Conservation (phyloP, 2,329 filamentous ascomycete genomes). For the Botrytis fragariae region DNA sequence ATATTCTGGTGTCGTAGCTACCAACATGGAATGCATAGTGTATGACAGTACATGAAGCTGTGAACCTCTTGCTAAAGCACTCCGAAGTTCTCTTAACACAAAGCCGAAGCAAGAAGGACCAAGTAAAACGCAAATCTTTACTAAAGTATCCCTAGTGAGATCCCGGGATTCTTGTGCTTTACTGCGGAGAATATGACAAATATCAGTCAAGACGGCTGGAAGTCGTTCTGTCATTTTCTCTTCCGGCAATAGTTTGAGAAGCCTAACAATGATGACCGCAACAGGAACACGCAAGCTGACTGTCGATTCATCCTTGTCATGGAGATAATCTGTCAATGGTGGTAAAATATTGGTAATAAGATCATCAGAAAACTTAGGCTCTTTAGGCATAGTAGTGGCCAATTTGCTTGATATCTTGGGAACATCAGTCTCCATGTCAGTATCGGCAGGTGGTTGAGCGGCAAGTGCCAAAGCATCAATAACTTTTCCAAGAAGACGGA, state of each 20-base stretch:
- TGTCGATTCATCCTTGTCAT: conserved; percentile 91
- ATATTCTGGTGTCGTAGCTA: conserved; percentile 69
- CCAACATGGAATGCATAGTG: conserved; percentile 87
- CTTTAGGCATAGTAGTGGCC: conserved; percentile 62
- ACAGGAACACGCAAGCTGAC: conserved; percentile 91
- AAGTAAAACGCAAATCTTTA: conserved; percentile 76
- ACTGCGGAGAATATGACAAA: conserved; percentile 89
- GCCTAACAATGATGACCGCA: conserved; percentile 82
- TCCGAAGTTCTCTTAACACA: conserved; percentile 85
- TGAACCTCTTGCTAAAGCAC: conserved; percentile 79
- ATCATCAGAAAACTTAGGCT: conserved; percentile 67
- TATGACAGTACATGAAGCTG: conserved; percentile 94
- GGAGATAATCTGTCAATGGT: conserved; percentile 76
- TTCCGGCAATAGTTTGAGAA: conserved; percentile 75
- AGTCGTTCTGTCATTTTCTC: conserved; percentile 71
- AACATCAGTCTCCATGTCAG: conserved; percentile 39
- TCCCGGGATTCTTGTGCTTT: conserved; percentile 86
- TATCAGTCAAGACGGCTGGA: conserved; percentile 82
- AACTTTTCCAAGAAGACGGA: conserved; percentile 76
- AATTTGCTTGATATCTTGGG: conserved; percentile 46
- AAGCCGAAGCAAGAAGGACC: conserved; percentile 85
- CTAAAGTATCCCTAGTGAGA: conserved; percentile 82
- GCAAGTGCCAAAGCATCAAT: conserved; percentile 71
- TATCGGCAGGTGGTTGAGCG: conserved; percentile 38
- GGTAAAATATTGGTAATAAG: conserved; percentile 74